phyloP scores from a whole-genome alignment of 306 rosid species.

The Malus asiatica region DNA sequence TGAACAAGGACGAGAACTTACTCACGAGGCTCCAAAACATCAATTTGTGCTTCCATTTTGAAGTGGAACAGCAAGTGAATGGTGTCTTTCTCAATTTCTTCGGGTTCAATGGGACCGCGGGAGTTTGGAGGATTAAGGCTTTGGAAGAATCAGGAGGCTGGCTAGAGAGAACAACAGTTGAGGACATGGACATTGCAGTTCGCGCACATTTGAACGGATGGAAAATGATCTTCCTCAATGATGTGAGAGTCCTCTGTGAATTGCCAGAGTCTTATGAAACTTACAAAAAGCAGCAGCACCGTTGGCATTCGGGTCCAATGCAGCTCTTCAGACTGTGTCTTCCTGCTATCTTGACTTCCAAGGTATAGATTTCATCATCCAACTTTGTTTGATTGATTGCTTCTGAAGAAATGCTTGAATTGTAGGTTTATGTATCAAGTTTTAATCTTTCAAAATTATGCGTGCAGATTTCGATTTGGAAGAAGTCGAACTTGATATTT shows the following conservation, averaged over 20 bases:
- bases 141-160: slow-evolving; percentile 97
- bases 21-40: slow-evolving; percentile 92
- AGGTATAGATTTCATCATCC: slow-evolving; percentile 33
- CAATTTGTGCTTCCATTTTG: slow-evolving; percentile 96
- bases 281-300: slow-evolving; percentile 94
- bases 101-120: slow-evolving; percentile 98
- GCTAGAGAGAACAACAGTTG: slow-evolving; percentile 96
- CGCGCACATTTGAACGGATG: slow-evolving; percentile 93
- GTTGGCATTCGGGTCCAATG: slow-evolving; percentile 99
- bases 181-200: slow-evolving; percentile 97
- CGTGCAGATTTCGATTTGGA: slow-evolving; percentile 76
- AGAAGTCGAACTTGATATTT: slow-evolving; percentile 83
- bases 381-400: not conserved
- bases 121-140: slow-evolving; percentile 93
- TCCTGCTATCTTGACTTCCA: slow-evolving; percentile 72
- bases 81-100: slow-evolving; percentile 84
- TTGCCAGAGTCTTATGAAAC: slow-evolving; percentile 95
- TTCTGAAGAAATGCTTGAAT: not conserved
- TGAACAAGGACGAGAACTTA: slow-evolving; percentile 92
- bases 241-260: slow-evolving; percentile 88
- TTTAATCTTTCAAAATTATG: not conserved
- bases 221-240: slow-evolving; percentile 89
- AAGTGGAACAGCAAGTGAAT: slow-evolving; percentile 98
- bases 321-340: slow-evolving; percentile 90
- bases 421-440: not conserved